Evolutionary conservation across 805 yeast species (phyloP).

Genomic region (Yarrowia porcina): DNA sequence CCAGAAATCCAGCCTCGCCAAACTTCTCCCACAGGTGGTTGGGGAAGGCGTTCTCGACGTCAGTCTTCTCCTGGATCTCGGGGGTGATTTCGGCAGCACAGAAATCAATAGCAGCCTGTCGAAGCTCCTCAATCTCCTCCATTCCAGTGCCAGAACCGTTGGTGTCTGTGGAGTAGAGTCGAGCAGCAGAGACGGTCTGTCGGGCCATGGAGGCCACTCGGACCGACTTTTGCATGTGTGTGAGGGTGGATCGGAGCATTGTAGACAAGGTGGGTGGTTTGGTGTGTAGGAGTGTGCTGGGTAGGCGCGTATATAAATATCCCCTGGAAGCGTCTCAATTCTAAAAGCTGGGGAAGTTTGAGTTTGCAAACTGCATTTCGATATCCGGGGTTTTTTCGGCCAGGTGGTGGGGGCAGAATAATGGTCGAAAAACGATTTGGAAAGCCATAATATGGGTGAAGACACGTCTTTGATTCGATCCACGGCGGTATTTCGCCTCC

Average conservation of each 20-base stretch:
- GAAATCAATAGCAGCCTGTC: constrained; percentile 36
- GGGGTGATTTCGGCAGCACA: constrained; percentile 35
- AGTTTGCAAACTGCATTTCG: background rate
- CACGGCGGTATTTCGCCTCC: too few relatives aligned
- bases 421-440: background rate
- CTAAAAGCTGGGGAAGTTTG: constrained; percentile 19
- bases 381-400: constrained; percentile 24
- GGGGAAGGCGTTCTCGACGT: constrained; percentile 35
- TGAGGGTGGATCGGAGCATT: constrained; percentile 14
- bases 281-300: background rate
- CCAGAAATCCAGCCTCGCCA: constrained; percentile 38
- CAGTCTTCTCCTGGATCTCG: constrained; percentile 36
- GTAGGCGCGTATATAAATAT: background rate
- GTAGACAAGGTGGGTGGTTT: background rate
- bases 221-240: constrained; percentile 9
- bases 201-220: constrained; percentile 17
- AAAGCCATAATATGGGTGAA: background rate
- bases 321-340: background rate
- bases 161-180: constrained; percentile 17
- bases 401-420: background rate
- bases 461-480: too few relatives aligned
- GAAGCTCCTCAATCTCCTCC: constrained; percentile 33
- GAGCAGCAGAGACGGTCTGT: background rate
- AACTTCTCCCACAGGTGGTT: constrained; percentile 38
- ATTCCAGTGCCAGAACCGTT: constrained; percentile 19